Evolutionary conservation across 1,139 yeast genomes (phyloP), one percentile per base, ranked within the genome.

Genomic region (Arxiozyma bovina): DNA sequence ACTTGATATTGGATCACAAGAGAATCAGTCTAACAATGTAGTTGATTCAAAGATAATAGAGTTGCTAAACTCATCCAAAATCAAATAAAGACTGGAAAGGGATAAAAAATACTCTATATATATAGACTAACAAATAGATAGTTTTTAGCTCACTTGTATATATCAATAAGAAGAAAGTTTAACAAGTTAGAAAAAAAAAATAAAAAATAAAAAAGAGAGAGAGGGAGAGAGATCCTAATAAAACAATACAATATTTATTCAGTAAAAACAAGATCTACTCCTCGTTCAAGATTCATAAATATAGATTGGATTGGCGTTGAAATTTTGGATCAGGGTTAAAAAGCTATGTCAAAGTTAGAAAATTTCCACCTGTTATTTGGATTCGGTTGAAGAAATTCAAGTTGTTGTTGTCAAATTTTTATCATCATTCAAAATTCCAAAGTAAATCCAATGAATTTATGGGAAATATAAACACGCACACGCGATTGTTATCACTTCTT

Each of bases 341-440:
- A 64, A 64, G 66, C 66, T 63, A 57, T 61, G 69, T 64, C 70
- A 66, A 67, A 63, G 67, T 66, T 34, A 34, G 12, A 55, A 49
- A 64, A 59, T 61, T 54, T 73, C 76, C 74, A 68, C 75, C 60
- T 67, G 65, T 66, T 58, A 6, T 15, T 15, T 34, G n/a, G 17
- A 34, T 34, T 73, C 74, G 73, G 76, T 67, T 72, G 76, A 73
- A 73, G 76, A 73, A 73, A 73, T 73, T 72, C 76, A 71, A 55
- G 73, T 72, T 72, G 75, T 72, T 73, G 75, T 72, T 72, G 72
- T 70, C n/a, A 67, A 64, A 52, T 55, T 66, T 61, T 64, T 70
- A 63, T 73, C 75, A 73, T 73, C 76, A 72, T 69, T 55, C 42
- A 45, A 45, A 45, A 34, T 96, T 34, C 40, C 17, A 34, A 34